These are phyloP conservation scores for Teratosphaeria gauchensis DNA, from an alignment of 2,329 filamentous ascomycete species.

Conservation along the genomic window DNA sequence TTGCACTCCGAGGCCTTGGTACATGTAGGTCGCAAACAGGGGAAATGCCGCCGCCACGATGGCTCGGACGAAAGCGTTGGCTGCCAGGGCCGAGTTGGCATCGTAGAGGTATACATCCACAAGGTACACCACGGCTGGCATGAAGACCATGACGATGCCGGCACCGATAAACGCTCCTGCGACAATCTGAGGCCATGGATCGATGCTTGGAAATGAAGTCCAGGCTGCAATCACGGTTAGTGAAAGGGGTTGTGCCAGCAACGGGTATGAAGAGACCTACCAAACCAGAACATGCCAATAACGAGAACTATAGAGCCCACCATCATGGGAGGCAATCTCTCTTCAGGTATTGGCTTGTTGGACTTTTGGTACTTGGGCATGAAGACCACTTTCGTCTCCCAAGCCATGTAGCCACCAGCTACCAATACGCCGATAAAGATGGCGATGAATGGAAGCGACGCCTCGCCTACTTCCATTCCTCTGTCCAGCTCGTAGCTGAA, in stretches of 20 bases:
- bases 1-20: constrained; percentile 23
- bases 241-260: neutral
- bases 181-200: constrained; percentile 33
- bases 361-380: constrained; percentile 10
- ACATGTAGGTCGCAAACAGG: constrained; percentile 26
- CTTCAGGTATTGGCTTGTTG: constrained; percentile 27
- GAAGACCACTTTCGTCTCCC: constrained; percentile 11
- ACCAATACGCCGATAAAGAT: constrained; percentile 33
- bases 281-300: constrained; percentile 44
- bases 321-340: constrained; percentile 41
- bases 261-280: neutral
- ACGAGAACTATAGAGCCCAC: constrained; percentile 40
- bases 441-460: constrained; percentile 35
- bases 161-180: constrained; percentile 32
- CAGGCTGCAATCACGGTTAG: constrained; percentile 21
- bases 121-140: constrained; percentile 33
- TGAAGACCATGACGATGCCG: constrained; percentile 37
- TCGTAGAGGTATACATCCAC: constrained; percentile 35
- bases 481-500: constrained; percentile 35
- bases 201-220: constrained; percentile 38
- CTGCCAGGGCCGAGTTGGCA: constrained; percentile 24
- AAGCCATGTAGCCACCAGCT: constrained; percentile 13
- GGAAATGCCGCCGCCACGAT: constrained; percentile 28
- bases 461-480: constrained; percentile 31
- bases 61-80: constrained; percentile 28